Conservation (phyloP, 345 rosid species). For the Salix exigua region DNA sequence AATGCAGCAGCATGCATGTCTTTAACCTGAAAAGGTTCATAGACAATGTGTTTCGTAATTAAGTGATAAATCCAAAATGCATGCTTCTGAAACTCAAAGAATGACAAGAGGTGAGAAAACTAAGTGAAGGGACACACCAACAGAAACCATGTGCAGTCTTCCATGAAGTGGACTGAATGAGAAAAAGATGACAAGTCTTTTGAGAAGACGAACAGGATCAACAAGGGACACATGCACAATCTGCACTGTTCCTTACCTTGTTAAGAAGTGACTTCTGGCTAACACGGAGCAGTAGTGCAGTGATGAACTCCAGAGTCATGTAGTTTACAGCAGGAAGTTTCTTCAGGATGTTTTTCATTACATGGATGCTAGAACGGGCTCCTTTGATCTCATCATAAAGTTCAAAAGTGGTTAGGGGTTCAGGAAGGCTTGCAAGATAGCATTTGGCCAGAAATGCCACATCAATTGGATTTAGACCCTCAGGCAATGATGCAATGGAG, state of each 20-base stretch:
- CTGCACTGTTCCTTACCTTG: conserved; percentile 45
- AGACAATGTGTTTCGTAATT: no score
- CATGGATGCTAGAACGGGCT: conserved; percentile 64
- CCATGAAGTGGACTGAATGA: no score
- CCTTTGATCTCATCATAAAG: conserved; percentile 70
- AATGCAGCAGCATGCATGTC: no score
- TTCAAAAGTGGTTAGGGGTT: conserved; percentile 76
- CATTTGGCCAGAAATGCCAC: conserved; percentile 72
- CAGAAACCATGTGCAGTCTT: no score
- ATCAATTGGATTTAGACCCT: conserved; percentile 65
- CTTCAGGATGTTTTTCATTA: conserved; percentile 66
- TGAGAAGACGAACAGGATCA: no score
- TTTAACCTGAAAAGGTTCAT: no score
- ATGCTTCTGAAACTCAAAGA: no score
- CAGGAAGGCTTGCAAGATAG: conserved; percentile 92
- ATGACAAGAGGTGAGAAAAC: no score
- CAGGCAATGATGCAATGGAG: conserved; percentile 64
- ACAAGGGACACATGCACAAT: neutral
- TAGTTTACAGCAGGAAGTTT: conserved; percentile 80
- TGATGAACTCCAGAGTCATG: conserved; percentile 78
- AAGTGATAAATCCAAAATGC: no score
- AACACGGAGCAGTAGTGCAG: conserved; percentile 73
- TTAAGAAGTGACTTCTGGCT: conserved; percentile 80
- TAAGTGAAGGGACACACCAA: no score
- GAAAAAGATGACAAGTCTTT: neutral